These are phyloP conservation scores for Peronosclerospora sorghi DNA, from an alignment of 352 stramenopile genomes.

Conservation along the genomic window DNA sequence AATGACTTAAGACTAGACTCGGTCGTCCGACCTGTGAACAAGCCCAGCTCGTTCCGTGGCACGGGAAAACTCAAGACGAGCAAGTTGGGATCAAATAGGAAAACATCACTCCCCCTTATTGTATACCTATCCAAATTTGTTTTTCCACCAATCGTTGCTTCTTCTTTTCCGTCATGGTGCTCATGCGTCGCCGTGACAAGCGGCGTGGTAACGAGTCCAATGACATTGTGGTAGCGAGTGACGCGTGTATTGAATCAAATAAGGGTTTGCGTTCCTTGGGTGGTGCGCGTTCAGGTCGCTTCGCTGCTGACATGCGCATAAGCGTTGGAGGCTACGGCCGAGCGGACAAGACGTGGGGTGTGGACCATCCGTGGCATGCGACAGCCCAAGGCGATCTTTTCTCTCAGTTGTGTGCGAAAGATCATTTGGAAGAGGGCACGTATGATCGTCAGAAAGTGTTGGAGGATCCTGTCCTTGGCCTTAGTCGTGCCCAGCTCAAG, in stretches of 20 bases:
- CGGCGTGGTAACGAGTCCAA: conserved; percentile 47
- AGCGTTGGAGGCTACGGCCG: conserved; percentile 62
- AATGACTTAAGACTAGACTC: no score
- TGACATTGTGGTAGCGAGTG: conserved; percentile 48
- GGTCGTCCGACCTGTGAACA: no score
- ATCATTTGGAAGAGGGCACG: conserved; percentile 54
- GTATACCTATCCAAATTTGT: no score
- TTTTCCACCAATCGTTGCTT: no score
- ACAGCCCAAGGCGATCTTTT: conserved; percentile 41
- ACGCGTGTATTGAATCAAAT: conserved; percentile 52
- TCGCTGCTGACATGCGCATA: conserved; percentile 72
- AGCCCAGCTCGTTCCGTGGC: no score
- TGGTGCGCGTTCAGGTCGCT: conserved; percentile 42
- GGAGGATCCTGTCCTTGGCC: conserved; percentile 29
- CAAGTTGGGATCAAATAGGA: no score
- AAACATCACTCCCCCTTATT: no score
- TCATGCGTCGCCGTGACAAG: conserved; percentile 64
- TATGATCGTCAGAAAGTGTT: conserved; percentile 26
- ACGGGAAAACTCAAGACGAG: no score
- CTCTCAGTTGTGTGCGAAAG: conserved; percentile 32
- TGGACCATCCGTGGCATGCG: conserved; percentile 72
- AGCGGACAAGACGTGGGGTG: conserved; percentile 65
- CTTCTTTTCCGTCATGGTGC: no score
- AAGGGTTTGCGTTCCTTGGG: conserved; percentile 52
- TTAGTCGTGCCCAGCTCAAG: conserved; percentile 68